phyloP scores from a whole-genome alignment of 2,329 filamentous ascomycete genomes.

The Alternaria novae-zelandiae region DNA sequence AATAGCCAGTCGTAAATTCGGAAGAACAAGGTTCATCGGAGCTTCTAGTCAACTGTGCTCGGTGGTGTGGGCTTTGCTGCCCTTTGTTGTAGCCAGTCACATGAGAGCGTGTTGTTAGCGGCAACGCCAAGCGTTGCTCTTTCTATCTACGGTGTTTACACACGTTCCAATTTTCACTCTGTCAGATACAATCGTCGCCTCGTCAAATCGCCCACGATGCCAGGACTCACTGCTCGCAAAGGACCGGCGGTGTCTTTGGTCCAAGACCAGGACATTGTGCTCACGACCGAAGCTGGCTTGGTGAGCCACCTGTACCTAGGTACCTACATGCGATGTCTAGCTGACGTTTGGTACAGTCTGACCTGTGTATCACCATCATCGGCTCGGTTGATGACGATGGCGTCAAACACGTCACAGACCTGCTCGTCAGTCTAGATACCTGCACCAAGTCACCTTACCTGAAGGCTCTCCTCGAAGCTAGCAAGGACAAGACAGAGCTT shows the following conservation, averaged over 20 bases:
- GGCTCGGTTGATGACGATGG: conserved; percentile 7
- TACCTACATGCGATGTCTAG: background rate
- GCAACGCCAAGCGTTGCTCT: conserved; percentile 10
- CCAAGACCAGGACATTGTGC: conserved; percentile 15
- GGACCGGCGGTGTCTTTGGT: conserved; percentile 1
- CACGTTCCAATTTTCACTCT: background rate
- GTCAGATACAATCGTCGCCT: background rate
- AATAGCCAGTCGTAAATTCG: background rate
- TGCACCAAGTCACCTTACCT: conserved; percentile 16
- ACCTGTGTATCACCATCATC: conserved; percentile 17
- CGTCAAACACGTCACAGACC: conserved; percentile 15
- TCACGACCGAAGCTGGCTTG: conserved; percentile 4
- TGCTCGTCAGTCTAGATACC: conserved; percentile 5
- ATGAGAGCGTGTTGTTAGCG: conserved; percentile 3
- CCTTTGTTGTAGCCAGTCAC: background rate
- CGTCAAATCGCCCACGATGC: background rate
- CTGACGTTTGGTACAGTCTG: background rate
- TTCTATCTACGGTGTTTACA: background rate
- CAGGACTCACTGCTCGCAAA: background rate
- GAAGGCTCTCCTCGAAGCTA: background rate
- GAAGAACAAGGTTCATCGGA: background rate
- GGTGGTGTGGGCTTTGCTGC: background rate
- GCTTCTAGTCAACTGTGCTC: background rate
- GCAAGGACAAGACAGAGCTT: conserved; percentile 13
- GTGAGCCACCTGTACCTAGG: background rate